Base-by-base conservation (phyloP, 2,329 filamentous ascomycete species). In the Ilyonectria robusta region DNA sequence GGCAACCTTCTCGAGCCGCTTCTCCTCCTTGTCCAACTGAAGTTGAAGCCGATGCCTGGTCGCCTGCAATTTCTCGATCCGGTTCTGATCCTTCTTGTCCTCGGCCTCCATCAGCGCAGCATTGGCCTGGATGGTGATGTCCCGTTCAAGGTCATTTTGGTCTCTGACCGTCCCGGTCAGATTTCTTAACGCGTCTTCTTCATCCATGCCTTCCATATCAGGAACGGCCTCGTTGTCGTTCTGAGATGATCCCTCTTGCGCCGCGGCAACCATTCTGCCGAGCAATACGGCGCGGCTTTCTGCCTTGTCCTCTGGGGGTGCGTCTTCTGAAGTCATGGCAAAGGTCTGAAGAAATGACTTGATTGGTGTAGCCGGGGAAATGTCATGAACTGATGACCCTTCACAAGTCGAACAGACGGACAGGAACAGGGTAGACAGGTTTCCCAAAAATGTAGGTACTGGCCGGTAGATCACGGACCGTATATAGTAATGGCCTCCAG, bases 101-200 rank as follows among this genome's bases (percentile, higher is more conserved):
- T 92, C 90, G 46, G 86, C 86, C 62, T 91, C 88, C 50, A 87
- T 87, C 62, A 92, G 79, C 0, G 86, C 87, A 19, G 86, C 82
- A 61, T 87, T 90, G 4, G 89, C 90, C 71, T 92, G 87, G 17
- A 85, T 78, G 1, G 88, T 88, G 70, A 98, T 97, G 76, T 97
- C 94, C 68, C 94, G 88, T 80, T 98, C 95, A 21, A 98, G 83
- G 66, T 98, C 95, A 82, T 95, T 92, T 79, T 98, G 95, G 75
- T 97, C 91, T 64, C 94, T 90, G 23, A 96, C 89, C 65, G 91
- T 87, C 58, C 90, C 88, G 5, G 92, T 90, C 46, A 94, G 82
- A 48, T 87, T 87, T 64, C 86, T 84, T 31, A 94, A 82, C 21
- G 88, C 87, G 58, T 85, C 84, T 47, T 87, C 86, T 75, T 93